Conservation (phyloP, 31 red algal species). For the Odonthalia washingtoniensis region DNA sequence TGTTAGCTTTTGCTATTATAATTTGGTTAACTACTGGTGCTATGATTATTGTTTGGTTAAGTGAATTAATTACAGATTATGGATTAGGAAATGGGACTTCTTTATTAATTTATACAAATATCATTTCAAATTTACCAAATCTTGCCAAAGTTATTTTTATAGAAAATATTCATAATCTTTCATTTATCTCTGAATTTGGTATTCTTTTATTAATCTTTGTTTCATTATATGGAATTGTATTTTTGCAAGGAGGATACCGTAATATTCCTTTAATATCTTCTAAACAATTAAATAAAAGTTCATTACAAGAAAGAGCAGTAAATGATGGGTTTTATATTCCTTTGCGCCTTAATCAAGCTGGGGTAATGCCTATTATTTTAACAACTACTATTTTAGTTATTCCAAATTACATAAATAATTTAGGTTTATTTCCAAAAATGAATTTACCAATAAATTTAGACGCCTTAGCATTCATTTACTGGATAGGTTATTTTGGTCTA, state of each 20-base stretch:
- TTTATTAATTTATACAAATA: conserved; percentile 12
- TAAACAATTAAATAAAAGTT: background rate
- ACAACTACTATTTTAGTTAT: conserved; percentile 11
- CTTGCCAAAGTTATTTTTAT: conserved; percentile 2
- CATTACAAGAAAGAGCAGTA: background rate
- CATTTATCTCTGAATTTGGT: background rate
- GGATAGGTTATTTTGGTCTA: background rate
- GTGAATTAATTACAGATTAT: conserved; percentile 21
- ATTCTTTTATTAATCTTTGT: background rate
- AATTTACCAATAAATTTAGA: conserved; percentile 10
- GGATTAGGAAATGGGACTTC: background rate
- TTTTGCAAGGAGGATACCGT: background rate
- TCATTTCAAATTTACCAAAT: conserved; percentile 6
- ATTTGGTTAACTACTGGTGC: background rate
- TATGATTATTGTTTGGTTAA: conserved; percentile 7
- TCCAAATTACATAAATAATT: conserved; percentile 8
- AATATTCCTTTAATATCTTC: conserved; percentile 1
- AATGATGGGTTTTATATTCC: background rate
- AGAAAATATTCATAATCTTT: conserved; percentile 9
- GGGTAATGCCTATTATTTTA: conserved; percentile 10
- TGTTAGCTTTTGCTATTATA: conserved; percentile 13
- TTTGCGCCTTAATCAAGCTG: background rate
- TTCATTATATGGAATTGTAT: conserved; percentile 9
- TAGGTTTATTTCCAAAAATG: background rate
- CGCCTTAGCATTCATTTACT: background rate